Evolutionary conservation across 1,139 yeast genomes (phyloP), one percentile per base, ranked within the genome.

Genomic region (Sugiyamaella castrensis): DNA sequence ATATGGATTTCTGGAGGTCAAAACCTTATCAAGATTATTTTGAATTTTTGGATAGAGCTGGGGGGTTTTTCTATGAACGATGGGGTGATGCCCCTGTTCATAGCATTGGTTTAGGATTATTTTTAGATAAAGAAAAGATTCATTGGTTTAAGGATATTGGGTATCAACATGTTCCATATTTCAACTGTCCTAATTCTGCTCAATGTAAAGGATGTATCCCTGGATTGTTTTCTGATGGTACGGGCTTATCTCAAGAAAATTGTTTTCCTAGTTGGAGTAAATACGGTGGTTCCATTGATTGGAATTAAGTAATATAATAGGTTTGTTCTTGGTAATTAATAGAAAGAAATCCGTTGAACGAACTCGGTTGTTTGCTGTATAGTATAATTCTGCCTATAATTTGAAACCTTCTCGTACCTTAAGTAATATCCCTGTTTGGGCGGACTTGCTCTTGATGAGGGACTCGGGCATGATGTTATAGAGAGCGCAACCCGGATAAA

Each of bases 31-130:
- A 71, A 37, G 70, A 71, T 16, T 87, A 87, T 82, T 79, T 84
- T 56, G 72, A 83, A 44, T 69, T 74, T 61, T 68, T 87, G 40
- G 95, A 87, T 56, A 59, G 73, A 4, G 71, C 82, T 0, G 95
- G 95, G 11, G 89, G 89, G 4, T 87, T 87, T 62, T 87, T 84
- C 64, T 87, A 87, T 59, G 95, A 87, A 66, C 70, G 95, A 48
- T 87, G 95, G 95, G 95, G 95, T 1, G 95, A 87, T 66, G 95
- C 95, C 0, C 95, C 95, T 0, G 89, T 87, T 1, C 95, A 85
- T 64, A 79, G 89, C 1, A 64, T 87, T 46, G 95, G 91, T 0
- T 68, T 87, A 26, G 83, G 82, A 0, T 66, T 88, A 30, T 86
- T 88, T 65, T 84, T 84, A 11, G 88, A 85, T 58, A 81, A 78